A percentile compares a stretch with the other conserved stretches of the same genome.
phyloP scores from a whole-genome alignment of 2,329 filamentous ascomycete genomes.

The Stemphylium beticola region DNA sequence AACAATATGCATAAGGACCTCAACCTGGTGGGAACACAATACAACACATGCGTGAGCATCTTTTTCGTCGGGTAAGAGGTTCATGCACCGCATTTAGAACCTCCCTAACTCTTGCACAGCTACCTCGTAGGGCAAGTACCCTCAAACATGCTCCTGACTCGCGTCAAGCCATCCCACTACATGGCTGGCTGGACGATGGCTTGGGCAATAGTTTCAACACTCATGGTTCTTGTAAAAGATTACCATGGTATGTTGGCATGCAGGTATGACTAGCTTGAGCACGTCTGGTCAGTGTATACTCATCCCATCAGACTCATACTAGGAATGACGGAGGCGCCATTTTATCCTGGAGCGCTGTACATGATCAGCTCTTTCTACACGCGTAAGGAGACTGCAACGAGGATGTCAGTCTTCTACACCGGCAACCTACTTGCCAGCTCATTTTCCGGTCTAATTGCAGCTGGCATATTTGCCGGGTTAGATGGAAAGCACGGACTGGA shows the following conservation, averaged over 20 bases:
- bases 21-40: slow-evolving; percentile 59
- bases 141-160: slow-evolving; percentile 52
- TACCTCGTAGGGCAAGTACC: slow-evolving; percentile 45
- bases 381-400: slow-evolving; percentile 41
- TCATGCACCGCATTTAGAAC: slow-evolving; percentile 6
- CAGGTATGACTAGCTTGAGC: too few species aligned
- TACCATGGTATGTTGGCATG: too few species aligned
- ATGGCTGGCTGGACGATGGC: slow-evolving; percentile 42
- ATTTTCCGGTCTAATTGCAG: slow-evolving; percentile 53
- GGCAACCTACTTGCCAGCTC: slow-evolving; percentile 49
- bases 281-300: too few species aligned
- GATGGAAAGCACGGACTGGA: slow-evolving; percentile 49
- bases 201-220: slow-evolving; percentile 44
- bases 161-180: slow-evolving; percentile 37
- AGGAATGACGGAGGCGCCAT: slow-evolving; percentile 38
- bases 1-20: slow-evolving; percentile 34
- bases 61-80: slow-evolving; percentile 58
- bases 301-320: slow-evolving; percentile 22
- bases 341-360: slow-evolving; percentile 44
- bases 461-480: slow-evolving; percentile 41
- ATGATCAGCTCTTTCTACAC: slow-evolving; percentile 48
- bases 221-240: slow-evolving; percentile 23
- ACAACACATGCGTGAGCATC: slow-evolving; percentile 65
- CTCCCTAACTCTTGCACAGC: slow-evolving; percentile 28
- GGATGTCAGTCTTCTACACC: slow-evolving; percentile 46